phyloP scores from a whole-genome alignment of 805 yeast genomes.

The Blastobotrys robertii region DNA sequence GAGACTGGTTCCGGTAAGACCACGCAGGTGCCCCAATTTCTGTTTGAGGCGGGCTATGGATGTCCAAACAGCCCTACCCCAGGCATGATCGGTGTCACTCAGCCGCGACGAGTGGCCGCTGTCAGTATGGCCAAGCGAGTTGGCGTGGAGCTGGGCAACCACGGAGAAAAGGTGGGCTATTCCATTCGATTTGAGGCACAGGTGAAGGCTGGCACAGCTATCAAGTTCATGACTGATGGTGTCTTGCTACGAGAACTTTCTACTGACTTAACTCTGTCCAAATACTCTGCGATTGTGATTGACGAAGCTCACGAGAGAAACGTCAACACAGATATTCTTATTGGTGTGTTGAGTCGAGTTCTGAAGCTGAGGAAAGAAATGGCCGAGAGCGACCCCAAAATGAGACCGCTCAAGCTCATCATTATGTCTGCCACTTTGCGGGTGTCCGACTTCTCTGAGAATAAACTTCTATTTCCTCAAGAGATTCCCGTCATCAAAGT shows the following conservation, averaged over 20 bases:
- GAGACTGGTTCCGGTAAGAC: slow-evolving; percentile 99
- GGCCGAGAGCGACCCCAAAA: slow-evolving; percentile 33
- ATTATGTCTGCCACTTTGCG: slow-evolving; percentile 97
- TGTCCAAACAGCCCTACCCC: slow-evolving; percentile 49
- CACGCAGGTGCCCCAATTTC: slow-evolving; percentile 94
- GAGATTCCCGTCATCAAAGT: slow-evolving; percentile 82
- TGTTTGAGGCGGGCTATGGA: slow-evolving; percentile 90
- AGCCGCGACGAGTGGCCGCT: slow-evolving; percentile 84
- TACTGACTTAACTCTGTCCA: slow-evolving; percentile 68
- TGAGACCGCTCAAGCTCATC: slow-evolving; percentile 65
- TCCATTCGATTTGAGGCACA: slow-evolving; percentile 78
- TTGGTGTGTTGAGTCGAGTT: slow-evolving; percentile 89
- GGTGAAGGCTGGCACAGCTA: slow-evolving; percentile 47
- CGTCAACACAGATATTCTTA: slow-evolving; percentile 88
- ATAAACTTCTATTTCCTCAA: slow-evolving; percentile 53
- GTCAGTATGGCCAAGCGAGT: slow-evolving; percentile 80
- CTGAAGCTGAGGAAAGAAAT: slow-evolving; percentile 51
- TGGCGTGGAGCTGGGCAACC: slow-evolving; percentile 61
- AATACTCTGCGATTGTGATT: slow-evolving; percentile 78
- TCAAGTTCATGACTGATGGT: slow-evolving; percentile 96
- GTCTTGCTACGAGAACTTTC: slow-evolving; percentile 88
- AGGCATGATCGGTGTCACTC: slow-evolving; percentile 95
- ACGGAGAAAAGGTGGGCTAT: slow-evolving; percentile 75
- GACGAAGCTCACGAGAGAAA: slow-evolving; percentile 99
- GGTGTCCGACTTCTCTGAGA: slow-evolving; percentile 88